These are phyloP conservation scores for Sphagnurus paluster DNA, from an alignment of 1,284 basidiomycete species.

Conservation along the genomic window DNA sequence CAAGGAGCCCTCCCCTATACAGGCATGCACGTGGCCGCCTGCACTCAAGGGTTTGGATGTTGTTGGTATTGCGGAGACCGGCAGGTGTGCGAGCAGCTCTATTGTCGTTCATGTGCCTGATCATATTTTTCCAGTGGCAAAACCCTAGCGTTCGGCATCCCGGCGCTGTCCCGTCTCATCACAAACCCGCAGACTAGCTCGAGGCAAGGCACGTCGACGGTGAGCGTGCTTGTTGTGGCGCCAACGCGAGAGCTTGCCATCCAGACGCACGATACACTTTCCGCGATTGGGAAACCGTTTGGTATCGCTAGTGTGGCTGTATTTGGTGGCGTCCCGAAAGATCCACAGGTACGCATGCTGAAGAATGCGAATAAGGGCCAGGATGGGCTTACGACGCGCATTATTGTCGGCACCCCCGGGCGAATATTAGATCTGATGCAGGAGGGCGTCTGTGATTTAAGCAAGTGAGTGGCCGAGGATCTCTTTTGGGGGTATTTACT, in stretches of 20 bases:
- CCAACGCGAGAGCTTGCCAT: constrained; percentile 95
- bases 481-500: background rate
- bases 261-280: constrained; percentile 89
- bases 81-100: constrained; percentile 51
- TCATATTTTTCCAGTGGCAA: constrained; percentile 69
- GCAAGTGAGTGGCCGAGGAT: constrained; percentile 46
- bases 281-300: constrained; percentile 74
- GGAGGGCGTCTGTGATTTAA: constrained; percentile 83
- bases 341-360: constrained; percentile 71
- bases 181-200: constrained; percentile 24
- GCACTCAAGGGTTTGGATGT: constrained; percentile 84
- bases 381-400: constrained; percentile 59
- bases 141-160: constrained; percentile 95
- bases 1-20: constrained; percentile 92
- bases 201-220: constrained; percentile 36
- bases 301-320: constrained; percentile 83
- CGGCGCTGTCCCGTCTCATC: constrained; percentile 76
- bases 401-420: constrained; percentile 95
- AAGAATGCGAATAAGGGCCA: constrained; percentile 48
- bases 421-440: constrained; percentile 89
- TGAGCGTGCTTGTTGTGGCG: constrained; percentile 85
- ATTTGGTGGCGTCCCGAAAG: constrained; percentile 92
- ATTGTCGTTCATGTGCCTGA: background rate
- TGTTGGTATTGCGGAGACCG: constrained; percentile 97
- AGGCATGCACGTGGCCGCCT: constrained; percentile 95